Conservation (phyloP, 2,329 filamentous ascomycete genomes). For the Aspergillus sp. region DNA sequence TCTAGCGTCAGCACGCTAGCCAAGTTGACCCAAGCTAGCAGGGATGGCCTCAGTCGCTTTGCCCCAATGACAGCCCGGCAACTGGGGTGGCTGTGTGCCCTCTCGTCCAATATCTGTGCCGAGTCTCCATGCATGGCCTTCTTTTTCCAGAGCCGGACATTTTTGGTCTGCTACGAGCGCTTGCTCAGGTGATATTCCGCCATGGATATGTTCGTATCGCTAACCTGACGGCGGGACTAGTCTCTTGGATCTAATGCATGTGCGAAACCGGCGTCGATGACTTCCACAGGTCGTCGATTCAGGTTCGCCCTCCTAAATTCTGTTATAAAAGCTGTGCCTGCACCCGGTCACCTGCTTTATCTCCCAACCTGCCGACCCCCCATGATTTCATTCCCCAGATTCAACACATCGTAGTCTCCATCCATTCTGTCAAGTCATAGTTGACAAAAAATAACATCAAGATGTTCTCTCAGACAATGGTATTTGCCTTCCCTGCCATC, state of each 20-base stretch:
- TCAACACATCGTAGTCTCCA: constrained; percentile 5
- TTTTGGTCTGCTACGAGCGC: constrained; percentile 7
- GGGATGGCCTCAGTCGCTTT: constrained; percentile 22
- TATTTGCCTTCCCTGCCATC: constrained; percentile 4
- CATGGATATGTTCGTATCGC: constrained; percentile 27
- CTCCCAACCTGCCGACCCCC: constrained; percentile 9
- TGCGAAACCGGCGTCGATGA: constrained; percentile 22
- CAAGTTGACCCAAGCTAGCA: constrained; percentile 12
- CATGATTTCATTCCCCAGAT: constrained; percentile 15
- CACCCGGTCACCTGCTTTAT: constrained; percentile 16
- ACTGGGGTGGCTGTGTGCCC: constrained; percentile 25
- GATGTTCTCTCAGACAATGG: constrained; percentile 22
- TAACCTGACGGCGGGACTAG: constrained; percentile 12
- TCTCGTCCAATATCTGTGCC: constrained; percentile 14
- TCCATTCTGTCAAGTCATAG: constrained; percentile 12
- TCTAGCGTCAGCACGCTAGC: constrained; percentile 29
- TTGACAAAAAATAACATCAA: constrained; percentile 8
- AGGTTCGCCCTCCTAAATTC: neutral
- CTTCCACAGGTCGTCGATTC: constrained; percentile 17
- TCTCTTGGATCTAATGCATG: constrained; percentile 25
- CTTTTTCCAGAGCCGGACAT: constrained; percentile 10
- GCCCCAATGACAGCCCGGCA: constrained; percentile 21
- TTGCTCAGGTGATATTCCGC: constrained; percentile 29
- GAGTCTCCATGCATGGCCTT: constrained; percentile 19
- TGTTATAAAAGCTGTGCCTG: constrained; percentile 16